Conservation (phyloP, 2,329 filamentous ascomycete species). For the Alternaria arbusti region DNA sequence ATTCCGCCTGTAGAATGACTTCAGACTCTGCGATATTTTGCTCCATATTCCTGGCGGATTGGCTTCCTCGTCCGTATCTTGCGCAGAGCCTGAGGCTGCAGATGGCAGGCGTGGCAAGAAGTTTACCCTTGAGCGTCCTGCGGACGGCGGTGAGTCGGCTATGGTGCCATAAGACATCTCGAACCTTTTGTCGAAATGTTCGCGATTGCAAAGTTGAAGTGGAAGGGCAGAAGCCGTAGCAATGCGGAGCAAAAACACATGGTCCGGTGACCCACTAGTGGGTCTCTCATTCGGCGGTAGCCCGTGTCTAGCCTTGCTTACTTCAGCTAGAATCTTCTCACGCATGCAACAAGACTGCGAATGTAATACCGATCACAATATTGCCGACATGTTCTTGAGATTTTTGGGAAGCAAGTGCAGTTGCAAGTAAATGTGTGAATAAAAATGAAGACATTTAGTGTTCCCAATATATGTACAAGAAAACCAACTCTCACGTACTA, state of each 20-base stretch:
- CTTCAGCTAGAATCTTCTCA: neutral
- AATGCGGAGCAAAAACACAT: neutral
- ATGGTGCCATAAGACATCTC: slow-evolving; percentile 23
- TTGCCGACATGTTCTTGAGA: neutral
- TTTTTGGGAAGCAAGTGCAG: neutral
- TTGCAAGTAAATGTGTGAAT: neutral
- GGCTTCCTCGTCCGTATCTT: slow-evolving; percentile 8
- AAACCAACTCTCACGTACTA: neutral
- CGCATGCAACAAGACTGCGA: neutral
- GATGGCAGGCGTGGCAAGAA: slow-evolving; percentile 3
- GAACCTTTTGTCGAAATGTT: neutral
- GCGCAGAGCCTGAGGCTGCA: neutral
- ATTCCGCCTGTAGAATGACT: slow-evolving; percentile 28
- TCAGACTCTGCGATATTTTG: slow-evolving; percentile 6
- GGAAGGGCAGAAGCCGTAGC: neutral
- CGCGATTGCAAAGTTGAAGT: neutral
- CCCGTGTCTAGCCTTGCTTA: slow-evolving; percentile 5
- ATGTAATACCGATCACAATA: neutral
- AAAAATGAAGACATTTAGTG: neutral
- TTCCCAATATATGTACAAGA: neutral
- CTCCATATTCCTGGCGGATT: neutral
- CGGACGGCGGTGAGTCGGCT: neutral
- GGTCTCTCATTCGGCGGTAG: neutral
- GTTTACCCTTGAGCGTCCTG: neutral
- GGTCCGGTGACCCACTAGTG: neutral